phyloP scores from a whole-genome alignment of 306 rosid genomes.

The Fragaria ananassa region DNA sequence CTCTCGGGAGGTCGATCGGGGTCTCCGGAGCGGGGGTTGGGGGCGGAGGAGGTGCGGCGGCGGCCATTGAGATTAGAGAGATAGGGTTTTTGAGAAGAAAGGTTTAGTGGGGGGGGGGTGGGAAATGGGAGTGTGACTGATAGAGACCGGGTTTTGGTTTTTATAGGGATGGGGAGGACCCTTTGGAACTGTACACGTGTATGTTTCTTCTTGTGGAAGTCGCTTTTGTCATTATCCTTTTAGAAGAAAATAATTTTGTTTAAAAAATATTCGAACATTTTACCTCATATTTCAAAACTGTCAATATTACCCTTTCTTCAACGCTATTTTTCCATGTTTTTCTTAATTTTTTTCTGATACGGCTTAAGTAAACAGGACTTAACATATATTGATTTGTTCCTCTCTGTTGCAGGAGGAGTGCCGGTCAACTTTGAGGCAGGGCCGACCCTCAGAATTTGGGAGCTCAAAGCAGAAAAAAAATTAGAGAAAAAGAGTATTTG shows the following conservation, averaged over 20 bases:
- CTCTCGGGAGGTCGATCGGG: constrained; percentile 21
- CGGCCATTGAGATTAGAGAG: constrained; percentile 39
- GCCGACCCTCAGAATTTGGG: too few relatives aligned
- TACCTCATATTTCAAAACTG: too few relatives aligned
- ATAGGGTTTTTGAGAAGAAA: not conserved
- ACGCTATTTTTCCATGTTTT: too few relatives aligned
- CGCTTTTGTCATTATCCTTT: not conserved
- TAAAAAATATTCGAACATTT: too few relatives aligned
- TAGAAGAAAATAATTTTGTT: not conserved
- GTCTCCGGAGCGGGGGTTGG: constrained; percentile 49
- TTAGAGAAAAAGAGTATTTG: too few relatives aligned
- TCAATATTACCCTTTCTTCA: too few relatives aligned
- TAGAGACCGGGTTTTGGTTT: not conserved
- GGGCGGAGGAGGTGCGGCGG: constrained; percentile 85
- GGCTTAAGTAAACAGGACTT: too few relatives aligned
- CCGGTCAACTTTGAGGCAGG: too few relatives aligned
- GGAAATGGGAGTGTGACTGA: not conserved
- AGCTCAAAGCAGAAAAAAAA: too few relatives aligned
- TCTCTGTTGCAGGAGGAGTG: too few relatives aligned
- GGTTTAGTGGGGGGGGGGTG: not conserved
- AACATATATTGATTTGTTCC: too few relatives aligned
- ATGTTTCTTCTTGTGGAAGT: not conserved
- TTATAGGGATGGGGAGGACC: not conserved
- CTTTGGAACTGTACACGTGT: not conserved
- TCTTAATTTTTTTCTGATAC: too few relatives aligned